Conservation (phyloP, 2,329 filamentous ascomycete genomes). For the Mollisia scopiformis region DNA sequence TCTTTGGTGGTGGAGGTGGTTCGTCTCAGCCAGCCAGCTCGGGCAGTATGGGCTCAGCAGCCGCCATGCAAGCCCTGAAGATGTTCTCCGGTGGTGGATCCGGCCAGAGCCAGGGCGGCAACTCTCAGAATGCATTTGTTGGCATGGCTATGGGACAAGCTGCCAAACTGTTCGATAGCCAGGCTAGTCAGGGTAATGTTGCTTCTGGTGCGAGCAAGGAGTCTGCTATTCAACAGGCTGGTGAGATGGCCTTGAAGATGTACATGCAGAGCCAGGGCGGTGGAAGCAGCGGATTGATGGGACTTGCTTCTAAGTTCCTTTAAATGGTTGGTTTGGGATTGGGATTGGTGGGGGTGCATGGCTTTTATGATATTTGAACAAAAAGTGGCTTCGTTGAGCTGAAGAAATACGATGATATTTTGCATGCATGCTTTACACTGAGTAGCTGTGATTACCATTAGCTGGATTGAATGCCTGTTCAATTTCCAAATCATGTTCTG, state of each 20-base stretch:
- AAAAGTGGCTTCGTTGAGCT: neutral
- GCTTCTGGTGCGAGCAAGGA: slow-evolving; percentile 72
- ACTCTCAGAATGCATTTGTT: slow-evolving; percentile 78
- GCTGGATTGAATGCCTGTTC: neutral
- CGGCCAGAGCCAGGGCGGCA: slow-evolving; percentile 46
- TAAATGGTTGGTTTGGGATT: slow-evolving; percentile 7
- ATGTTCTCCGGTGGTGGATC: slow-evolving; percentile 67
- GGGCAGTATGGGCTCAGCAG: slow-evolving; percentile 68
- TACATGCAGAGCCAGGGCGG: slow-evolving; percentile 78
- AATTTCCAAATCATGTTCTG: too few species aligned
- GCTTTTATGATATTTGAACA: slow-evolving; percentile 2
- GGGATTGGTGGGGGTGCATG: neutral
- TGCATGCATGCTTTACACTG: neutral
- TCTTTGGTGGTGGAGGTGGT: slow-evolving; percentile 61
- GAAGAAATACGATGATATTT: neutral
- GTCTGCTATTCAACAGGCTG: slow-evolving; percentile 76
- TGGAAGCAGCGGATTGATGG: slow-evolving; percentile 43
- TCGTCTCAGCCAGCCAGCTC: slow-evolving; percentile 46
- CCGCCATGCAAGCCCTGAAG: slow-evolving; percentile 81
- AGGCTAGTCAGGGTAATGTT: slow-evolving; percentile 56
- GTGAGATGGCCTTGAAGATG: slow-evolving; percentile 87
- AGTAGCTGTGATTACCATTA: too few species aligned
- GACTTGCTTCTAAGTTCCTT: slow-evolving; percentile 65
- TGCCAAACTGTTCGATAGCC: slow-evolving; percentile 69
- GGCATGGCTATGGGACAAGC: slow-evolving; percentile 88